Evolutionary conservation across 2,329 filamentous ascomycete genomes (phyloP).

Genomic region (Fragosphaeria purpurea): DNA sequence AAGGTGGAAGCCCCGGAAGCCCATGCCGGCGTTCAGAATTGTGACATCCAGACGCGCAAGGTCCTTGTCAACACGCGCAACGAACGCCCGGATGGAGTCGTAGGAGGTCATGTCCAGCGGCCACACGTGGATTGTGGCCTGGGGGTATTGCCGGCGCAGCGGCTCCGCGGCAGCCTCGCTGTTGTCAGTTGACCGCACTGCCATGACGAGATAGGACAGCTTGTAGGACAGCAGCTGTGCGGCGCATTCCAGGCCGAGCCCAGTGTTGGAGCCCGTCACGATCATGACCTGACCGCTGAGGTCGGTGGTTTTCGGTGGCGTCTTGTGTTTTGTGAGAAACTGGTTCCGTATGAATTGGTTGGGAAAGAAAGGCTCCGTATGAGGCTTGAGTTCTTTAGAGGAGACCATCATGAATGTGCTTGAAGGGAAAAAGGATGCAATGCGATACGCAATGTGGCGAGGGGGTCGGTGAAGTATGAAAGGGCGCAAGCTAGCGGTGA

Average conservation of each 20-base stretch:
- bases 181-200: constrained; percentile 7
- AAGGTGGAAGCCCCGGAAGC: neutral
- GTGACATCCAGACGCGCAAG: constrained; percentile 5
- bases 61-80: neutral
- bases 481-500: no score
- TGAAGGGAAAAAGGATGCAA: no score
- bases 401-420: neutral
- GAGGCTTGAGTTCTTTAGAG: constrained; percentile 6
- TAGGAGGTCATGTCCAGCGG: constrained; percentile 8
- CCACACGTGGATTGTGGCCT: constrained; percentile 5
- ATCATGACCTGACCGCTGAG: constrained; percentile 13
- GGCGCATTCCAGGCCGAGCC: constrained; percentile 9
- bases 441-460: no score
- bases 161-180: neutral
- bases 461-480: no score
- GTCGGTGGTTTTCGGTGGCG: neutral
- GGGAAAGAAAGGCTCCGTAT: constrained; percentile 1
- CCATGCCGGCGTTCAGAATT: constrained; percentile 9
- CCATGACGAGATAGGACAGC: constrained; percentile 9
- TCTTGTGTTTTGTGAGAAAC: constrained; percentile 3
- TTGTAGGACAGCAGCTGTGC: constrained; percentile 9
- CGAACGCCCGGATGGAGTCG: constrained; percentile 4
- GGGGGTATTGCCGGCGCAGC: constrained; percentile 5
- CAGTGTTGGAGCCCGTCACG: constrained; percentile 10
- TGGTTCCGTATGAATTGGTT: constrained; percentile 7